Conservation (phyloP, 1,284 basidiomycete species). For the Limonomyces culmigenus region DNA sequence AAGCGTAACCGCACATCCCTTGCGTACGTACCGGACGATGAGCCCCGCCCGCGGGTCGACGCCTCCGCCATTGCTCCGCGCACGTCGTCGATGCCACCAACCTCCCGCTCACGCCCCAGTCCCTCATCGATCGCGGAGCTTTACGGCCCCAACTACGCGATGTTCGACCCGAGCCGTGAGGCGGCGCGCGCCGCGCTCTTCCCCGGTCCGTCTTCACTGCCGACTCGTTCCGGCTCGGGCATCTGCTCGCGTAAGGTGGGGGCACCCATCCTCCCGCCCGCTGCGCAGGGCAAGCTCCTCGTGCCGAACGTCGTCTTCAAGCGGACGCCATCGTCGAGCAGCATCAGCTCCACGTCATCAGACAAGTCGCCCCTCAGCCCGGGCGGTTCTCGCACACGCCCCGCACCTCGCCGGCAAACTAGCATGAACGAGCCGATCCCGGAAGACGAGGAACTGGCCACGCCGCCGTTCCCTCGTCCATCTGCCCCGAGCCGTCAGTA, state of each 20-base stretch:
- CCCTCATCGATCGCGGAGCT: constrained; percentile 10
- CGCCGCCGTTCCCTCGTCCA: constrained; percentile 6
- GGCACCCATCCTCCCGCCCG: constrained; percentile 31
- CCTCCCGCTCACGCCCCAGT: constrained; percentile 13
- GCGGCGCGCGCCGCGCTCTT: constrained; percentile 25
- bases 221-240: constrained; percentile 11
- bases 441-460: neutral
- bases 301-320: constrained; percentile 38
- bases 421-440: constrained; percentile 18
- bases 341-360: constrained; percentile 7
- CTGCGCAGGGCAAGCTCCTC: constrained; percentile 45
- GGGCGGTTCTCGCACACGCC: constrained; percentile 10
- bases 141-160: constrained; percentile 22
- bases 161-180: constrained; percentile 31
- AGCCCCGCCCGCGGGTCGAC: too few species aligned
- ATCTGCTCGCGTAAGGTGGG: constrained; percentile 21
- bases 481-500: constrained; percentile 10
- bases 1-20: constrained; percentile 11
- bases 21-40: constrained; percentile 27
- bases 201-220: constrained; percentile 14
- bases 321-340: constrained; percentile 21
- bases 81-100: constrained; percentile 31
- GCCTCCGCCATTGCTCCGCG: constrained; percentile 22
- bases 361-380: too few species aligned
- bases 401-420: constrained; percentile 14